These are phyloP conservation scores for Debaryomycetaceae sp. DNA, from an alignment of 1,139 yeast genomes.

Conservation along the genomic window DNA sequence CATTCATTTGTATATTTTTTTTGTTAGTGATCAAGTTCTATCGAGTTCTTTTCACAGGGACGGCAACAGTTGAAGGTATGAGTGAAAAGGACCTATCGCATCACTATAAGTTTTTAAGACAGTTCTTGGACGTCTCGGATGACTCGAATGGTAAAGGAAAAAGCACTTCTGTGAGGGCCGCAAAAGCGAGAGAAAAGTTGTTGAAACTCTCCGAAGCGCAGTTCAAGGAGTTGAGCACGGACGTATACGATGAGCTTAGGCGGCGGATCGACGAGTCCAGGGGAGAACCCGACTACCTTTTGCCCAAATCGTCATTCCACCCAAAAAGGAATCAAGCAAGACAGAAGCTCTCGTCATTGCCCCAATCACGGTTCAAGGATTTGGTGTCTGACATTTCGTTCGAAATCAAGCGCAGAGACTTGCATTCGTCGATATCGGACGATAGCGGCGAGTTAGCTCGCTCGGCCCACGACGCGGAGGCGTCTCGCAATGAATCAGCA, in stretches of 20 bases:
- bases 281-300: constrained; percentile 59
- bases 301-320: constrained; percentile 75
- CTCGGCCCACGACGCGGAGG: constrained; percentile 3
- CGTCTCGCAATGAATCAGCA: constrained; percentile 2
- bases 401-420: constrained; percentile 80
- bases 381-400: constrained; percentile 83
- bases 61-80: constrained; percentile 13
- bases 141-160: constrained; percentile 43
- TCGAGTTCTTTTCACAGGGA: background rate
- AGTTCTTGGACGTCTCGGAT: constrained; percentile 50
- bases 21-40: background rate
- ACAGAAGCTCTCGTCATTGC: constrained; percentile 82
- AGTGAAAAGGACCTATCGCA: constrained; percentile 38
- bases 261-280: constrained; percentile 61
- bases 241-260: constrained; percentile 85
- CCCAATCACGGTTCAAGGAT: constrained; percentile 80
- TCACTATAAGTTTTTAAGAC: constrained; percentile 50
- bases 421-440: constrained; percentile 26
- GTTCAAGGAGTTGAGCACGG: constrained; percentile 84
- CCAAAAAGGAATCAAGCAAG: constrained; percentile 96
- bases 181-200: constrained; percentile 81
- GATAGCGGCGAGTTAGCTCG: constrained; percentile 3
- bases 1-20: background rate
- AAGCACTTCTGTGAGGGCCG: constrained; percentile 55
- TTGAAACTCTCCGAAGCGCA: constrained; percentile 79